Evolutionary conservation across 2,329 filamentous ascomycete species (phyloP), one percentile per base, ranked within the genome.

Genomic region (Fusarium caatingaense): DNA sequence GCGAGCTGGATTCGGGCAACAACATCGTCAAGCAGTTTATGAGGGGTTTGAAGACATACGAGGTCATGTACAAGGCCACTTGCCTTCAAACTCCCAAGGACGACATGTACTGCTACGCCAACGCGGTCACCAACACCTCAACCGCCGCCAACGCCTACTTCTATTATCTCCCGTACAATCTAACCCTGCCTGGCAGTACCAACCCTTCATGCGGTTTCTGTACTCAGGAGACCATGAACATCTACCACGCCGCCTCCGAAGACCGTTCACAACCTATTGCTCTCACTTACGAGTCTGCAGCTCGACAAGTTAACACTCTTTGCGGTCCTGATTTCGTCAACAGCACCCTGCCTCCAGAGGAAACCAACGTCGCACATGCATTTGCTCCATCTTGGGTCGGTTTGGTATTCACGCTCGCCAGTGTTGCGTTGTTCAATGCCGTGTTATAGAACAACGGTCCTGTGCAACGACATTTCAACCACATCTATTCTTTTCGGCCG

Each of bases 81-180:
- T 99, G 96, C 77, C 86, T 97, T 21, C 89, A 88, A 64, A 88
- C 93, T 76, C 84, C 88, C 0, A 80, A 83, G 1, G 89, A 89
- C 2, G 85, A 85, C 53, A 87, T 89, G 71, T 98, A 95, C 83
- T 91, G 89, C 82, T 98, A 93, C 78, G 92, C 92, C 71, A 91
- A 93, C 72, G 93, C 95, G 51, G 89, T 94, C 64, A 93, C 92
- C 49, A 97, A 97, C 80, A 78, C 83, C 8, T 87, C 88, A 23
- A 91, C 88, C 11, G 84, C 92, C 0, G 88, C 89, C 32, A 91
- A 96, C 77, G 87, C 89, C 34, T 95, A 94, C 76, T 86, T 96
- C 37, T 99, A 98, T 82, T 95, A 92, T 75, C 83, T 98, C 5
- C 93, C 94, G 0, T 86, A 97, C 58, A 96, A 96, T 63, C 86